Evolutionary conservation across 2,329 filamentous ascomycete genomes (phyloP).

Genomic region (Neofusicoccum umdonicola): DNA sequence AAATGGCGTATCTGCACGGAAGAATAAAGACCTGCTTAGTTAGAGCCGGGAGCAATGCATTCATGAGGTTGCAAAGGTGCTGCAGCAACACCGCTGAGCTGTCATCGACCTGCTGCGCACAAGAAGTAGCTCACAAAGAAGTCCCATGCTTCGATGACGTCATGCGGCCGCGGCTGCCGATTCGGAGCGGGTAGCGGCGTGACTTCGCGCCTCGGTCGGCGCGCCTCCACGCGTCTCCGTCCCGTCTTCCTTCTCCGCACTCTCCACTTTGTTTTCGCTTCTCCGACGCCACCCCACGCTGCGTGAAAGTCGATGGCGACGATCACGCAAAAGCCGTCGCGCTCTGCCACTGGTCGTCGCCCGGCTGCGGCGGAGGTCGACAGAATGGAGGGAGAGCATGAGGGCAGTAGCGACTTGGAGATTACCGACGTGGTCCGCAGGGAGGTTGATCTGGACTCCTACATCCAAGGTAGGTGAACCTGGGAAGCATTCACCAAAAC

Average conservation of each 20-base stretch:
- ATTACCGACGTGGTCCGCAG: constrained; percentile 36
- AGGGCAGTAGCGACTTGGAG: constrained; percentile 39
- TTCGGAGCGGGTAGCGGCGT: neutral
- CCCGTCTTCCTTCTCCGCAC: neutral
- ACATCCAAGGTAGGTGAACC: constrained; percentile 28
- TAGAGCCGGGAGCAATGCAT: too few relatives aligned
- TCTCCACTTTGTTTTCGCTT: neutral
- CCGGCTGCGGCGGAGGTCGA: neutral
- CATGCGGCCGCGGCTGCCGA: neutral
- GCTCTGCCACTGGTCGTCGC: neutral
- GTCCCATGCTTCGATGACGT: neutral
- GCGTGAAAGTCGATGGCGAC: constrained; percentile 4
- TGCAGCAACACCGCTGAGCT: too few relatives aligned
- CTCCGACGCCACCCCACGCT: neutral
- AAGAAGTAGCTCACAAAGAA: too few relatives aligned
- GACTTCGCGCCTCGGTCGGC: neutral
- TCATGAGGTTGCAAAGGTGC: too few relatives aligned
- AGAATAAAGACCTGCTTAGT: too few relatives aligned
- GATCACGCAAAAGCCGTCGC: neutral
- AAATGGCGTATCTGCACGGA: too few relatives aligned
- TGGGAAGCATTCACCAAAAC: neutral
- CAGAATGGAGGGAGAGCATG: constrained; percentile 18
- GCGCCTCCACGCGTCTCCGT: neutral
- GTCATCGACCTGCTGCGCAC: too few relatives aligned
- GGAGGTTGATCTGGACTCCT: constrained; percentile 28